Conservation (phyloP, 768 basidiomycete genomes). For the Grammothele lineata region DNA sequence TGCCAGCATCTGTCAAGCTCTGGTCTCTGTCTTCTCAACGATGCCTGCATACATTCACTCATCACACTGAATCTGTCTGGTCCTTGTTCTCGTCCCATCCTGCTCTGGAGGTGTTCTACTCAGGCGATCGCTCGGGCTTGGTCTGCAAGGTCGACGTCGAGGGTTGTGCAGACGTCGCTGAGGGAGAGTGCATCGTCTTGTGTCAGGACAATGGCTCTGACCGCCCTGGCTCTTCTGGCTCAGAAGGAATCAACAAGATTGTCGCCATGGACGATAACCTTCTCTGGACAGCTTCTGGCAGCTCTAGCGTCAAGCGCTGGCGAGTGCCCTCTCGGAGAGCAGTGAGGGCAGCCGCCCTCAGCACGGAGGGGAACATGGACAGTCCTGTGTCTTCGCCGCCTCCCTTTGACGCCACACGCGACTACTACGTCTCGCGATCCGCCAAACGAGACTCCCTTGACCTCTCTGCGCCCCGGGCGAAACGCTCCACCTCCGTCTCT, state of each 20-base stretch:
- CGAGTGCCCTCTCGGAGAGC: slow-evolving; percentile 51
- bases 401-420: slow-evolving; percentile 5
- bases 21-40: slow-evolving; percentile 91
- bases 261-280: slow-evolving; percentile 77
- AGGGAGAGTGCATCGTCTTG: slow-evolving; percentile 86
- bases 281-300: slow-evolving; percentile 88
- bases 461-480: slow-evolving; percentile 6
- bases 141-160: slow-evolving; percentile 92
- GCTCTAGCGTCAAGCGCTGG: slow-evolving; percentile 82
- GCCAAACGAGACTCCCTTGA: slow-evolving; percentile 15
- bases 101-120: slow-evolving; percentile 85
- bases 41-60: slow-evolving; percentile 93
- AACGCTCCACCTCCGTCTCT: slow-evolving; percentile 2
- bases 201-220: slow-evolving; percentile 58
- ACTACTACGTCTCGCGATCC: slow-evolving; percentile 9
- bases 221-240: slow-evolving; percentile 23
- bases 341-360: slow-evolving; percentile 26
- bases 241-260: slow-evolving; percentile 79
- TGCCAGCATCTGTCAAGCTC: slow-evolving; percentile 81
- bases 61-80: slow-evolving; percentile 95
- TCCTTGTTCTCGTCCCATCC: slow-evolving; percentile 86
- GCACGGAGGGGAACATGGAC: slow-evolving; percentile 11
- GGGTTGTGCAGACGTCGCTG: slow-evolving; percentile 70
- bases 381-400: slow-evolving; percentile 13
- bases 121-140: slow-evolving; percentile 87